A percentile compares a stretch with the other conserved stretches of the same genome.
Evolutionary conservation across 2,329 filamentous ascomycete species (phyloP).

Genomic region (Westerdykella aurantiaca): DNA sequence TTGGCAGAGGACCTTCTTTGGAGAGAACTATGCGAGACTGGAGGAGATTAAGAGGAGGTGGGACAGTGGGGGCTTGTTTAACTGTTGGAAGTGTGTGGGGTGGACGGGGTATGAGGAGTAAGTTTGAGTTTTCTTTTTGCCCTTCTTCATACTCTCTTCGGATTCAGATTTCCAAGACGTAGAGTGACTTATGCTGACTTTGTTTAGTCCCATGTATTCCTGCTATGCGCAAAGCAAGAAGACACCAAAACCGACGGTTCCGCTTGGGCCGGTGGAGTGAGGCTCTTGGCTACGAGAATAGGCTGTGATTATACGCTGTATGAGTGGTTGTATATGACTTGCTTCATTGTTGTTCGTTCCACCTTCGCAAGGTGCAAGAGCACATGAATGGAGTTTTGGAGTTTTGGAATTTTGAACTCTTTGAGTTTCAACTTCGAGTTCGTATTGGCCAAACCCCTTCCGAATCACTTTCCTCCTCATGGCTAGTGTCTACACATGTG

Average conservation of each 20-base stretch:
- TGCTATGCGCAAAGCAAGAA: conserved; percentile 8
- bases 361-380: background rate
- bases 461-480: no score
- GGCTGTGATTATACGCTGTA: background rate
- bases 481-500: no score
- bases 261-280: conserved; percentile 4
- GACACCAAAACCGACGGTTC: conserved; percentile 4
- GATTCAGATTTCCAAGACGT: background rate
- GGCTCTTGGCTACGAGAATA: background rate
- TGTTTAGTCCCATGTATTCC: conserved; percentile 6
- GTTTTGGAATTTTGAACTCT: no score
- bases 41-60: conserved; percentile 25
- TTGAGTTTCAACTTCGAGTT: no score
- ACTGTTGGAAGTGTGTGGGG: conserved; percentile 35
- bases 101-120: conserved; percentile 33
- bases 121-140: conserved; percentile 4
- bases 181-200: conserved; percentile 1
- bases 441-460: no score
- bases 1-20: conserved; percentile 33
- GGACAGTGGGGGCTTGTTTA: conserved; percentile 29
- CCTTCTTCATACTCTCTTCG: no score
- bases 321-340: background rate
- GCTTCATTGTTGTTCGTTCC: background rate
- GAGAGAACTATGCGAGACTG: conserved; percentile 24
- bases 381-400: no score